These are phyloP conservation scores for Polychaeton citri DNA, from an alignment of 2,329 filamentous ascomycete genomes.

Conservation along the genomic window DNA sequence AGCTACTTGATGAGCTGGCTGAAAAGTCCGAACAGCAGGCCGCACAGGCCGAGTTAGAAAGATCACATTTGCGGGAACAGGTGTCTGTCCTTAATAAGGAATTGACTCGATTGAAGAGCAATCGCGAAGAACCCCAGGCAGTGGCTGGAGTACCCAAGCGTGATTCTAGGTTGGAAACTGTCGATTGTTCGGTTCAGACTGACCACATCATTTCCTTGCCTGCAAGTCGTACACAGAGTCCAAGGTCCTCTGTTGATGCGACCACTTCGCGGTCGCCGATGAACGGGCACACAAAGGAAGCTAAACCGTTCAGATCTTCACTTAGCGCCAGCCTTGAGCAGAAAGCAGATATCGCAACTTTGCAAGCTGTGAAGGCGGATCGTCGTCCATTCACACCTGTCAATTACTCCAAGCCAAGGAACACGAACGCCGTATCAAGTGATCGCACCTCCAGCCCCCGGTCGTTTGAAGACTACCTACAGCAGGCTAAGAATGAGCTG, in stretches of 20 bases:
- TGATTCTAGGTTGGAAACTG: not conserved
- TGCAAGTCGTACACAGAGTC: not conserved
- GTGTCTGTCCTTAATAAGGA: conserved; percentile 9
- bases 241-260: not conserved
- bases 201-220: not conserved
- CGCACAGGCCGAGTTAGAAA: conserved; percentile 1
- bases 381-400: not conserved
- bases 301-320: not conserved
- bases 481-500: conserved; percentile 19
- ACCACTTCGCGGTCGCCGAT: not conserved
- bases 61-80: conserved; percentile 8
- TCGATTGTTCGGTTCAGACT: conserved; percentile 1
- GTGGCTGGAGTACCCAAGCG: not conserved
- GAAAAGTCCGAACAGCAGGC: conserved; percentile 1
- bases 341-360: not conserved
- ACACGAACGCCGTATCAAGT: not conserved
- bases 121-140: conserved; percentile 9
- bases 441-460: not conserved
- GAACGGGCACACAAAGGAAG: not conserved
- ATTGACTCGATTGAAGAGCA: conserved; percentile 10
- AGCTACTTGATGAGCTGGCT: conserved; percentile 1
- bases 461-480: conserved; percentile 24
- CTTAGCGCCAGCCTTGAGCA: not conserved
- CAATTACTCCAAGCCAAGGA: conserved; percentile 1
- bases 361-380: not conserved